Base-by-base conservation (phyloP, 164 flowering plant species). In the Protea cynaroides region DNA sequence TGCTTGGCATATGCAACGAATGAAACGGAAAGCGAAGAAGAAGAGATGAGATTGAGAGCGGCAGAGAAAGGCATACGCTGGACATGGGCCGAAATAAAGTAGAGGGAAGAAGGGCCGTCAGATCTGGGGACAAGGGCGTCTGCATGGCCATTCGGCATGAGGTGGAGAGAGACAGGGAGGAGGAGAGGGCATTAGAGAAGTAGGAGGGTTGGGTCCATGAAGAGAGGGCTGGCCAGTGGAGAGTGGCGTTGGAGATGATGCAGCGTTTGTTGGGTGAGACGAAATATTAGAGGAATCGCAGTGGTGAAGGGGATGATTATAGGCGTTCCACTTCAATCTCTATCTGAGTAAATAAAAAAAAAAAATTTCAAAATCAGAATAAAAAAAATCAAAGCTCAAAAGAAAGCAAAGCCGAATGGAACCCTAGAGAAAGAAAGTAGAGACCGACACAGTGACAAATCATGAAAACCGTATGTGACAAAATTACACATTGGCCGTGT, bases 181-280 rank as follows among this genome's bases (percentile, higher is more conserved):
- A 23, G 54, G 83, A 66, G 56, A 85, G 86, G 66, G 83, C 25
- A 21, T 22, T 51, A 56, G 73, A 56, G 69, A 85, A 86, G 80
- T 82, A 79, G 49, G 70, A 46, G 49, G 73, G 65, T 43, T 72
- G 25, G 66, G 80, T 47, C 97, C 94, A 90, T 10, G 61, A 43
- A 18, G 73, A 38, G 62, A 77, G 66, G 52, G 97, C 96, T 0
- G 91, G 88, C 96, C 94, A 90, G 79, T 90, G 94, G 58, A 24
- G 70, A 56, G 63, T 74, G 69, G 96, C 87, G 72, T 81, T 72
- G 78, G 95, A 86, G 74, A 94, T 83, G 72, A 94, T 75, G 78
- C 88, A 88, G 66, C 96, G 98, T 43, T 83, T 89, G 79, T 86
- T 93, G 19, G 80, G 75, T 63, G 87, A 76, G 18, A 93, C 86